Conservation (phyloP, 2,329 filamentous ascomycete genomes). For the Drechslerella dactyloides region DNA sequence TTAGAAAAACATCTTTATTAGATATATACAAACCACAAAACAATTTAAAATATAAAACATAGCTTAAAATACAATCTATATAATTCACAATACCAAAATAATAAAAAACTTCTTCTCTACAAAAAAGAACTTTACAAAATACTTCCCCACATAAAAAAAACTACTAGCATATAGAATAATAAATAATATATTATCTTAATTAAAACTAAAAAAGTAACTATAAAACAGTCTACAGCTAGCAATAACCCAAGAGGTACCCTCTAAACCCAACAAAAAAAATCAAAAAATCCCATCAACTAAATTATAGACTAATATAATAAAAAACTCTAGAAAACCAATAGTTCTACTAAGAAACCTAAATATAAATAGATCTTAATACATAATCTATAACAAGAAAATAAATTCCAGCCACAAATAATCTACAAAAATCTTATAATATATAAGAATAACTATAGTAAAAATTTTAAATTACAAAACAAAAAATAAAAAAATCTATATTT, state of each 20-base stretch:
- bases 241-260: neutral
- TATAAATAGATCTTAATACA: neutral
- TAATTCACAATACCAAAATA: constrained; percentile 16
- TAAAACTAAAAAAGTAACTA: constrained; percentile 3
- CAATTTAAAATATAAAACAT: neutral
- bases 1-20: constrained; percentile 10
- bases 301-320: neutral
- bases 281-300: neutral
- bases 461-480: neutral
- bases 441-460: neutral
- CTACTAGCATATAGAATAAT: constrained; percentile 12
- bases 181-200: constrained; percentile 7
- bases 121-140: too few relatives aligned
- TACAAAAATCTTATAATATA: neutral
- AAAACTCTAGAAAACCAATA: neutral
- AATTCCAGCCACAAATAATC: neutral
- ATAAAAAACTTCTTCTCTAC: constrained; percentile 12
- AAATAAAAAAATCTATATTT: too few relatives aligned
- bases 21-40: constrained; percentile 6
- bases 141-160: constrained; percentile 29
- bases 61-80: constrained; percentile 12
- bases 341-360: constrained; percentile 3
- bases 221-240: neutral
- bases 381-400: neutral
- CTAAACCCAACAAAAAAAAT: constrained; percentile 9